Evolutionary conservation across 1,284 basidiomycete species (phyloP), one percentile per base, ranked within the genome.

Genomic region (Earliella scabrosa): DNA sequence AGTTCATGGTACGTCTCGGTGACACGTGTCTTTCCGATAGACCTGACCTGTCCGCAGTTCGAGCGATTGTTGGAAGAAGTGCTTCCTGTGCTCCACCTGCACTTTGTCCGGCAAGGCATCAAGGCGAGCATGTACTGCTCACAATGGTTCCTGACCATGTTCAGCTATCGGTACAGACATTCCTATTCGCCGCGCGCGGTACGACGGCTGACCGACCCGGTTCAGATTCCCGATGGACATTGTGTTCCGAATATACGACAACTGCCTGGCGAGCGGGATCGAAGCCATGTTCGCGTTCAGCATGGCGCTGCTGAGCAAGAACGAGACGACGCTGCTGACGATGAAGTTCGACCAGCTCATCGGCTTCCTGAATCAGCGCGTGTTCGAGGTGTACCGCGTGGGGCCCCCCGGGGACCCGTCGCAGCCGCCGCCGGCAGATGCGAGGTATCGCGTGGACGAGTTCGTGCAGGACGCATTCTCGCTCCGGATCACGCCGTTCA

Each of bases 131-230:
- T 98, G 95, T 99, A 92, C 69, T 91, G 88, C 66, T 95, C 92
- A 16, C 95, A 98, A 68, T 99, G 97, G 97, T 98, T 98, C 75
- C 82, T 99, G 72, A 99, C 97, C 0, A 80, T 99, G 70, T 99
- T 98, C 77, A 94, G 93, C 65, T 97, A 95, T 73, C 85, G 92
- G 92, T 89, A 67, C 64, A 83, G 13, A 11, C 16, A 8, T 32
- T 8, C 31, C 7, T 21, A 44, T 47, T 21, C 36, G 20, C 29
- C 10, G 32, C 20, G 20, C 9, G 9, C n/a, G 18, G n/a, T n/a
- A n/a, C n/a, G n/a, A n/a, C n/a, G n/a, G n/a, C n/a, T n/a, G n/a
- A n/a, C n/a, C n/a, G n/a, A n/a, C n/a, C n/a, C n/a, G n/a, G n/a
- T n/a, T n/a, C 66, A 95, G 97, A n/a, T 98, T 98, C 70, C 97